Conservation (phyloP, 371 early-diverging fungal genomes). For the Rhizopus sp. region DNA sequence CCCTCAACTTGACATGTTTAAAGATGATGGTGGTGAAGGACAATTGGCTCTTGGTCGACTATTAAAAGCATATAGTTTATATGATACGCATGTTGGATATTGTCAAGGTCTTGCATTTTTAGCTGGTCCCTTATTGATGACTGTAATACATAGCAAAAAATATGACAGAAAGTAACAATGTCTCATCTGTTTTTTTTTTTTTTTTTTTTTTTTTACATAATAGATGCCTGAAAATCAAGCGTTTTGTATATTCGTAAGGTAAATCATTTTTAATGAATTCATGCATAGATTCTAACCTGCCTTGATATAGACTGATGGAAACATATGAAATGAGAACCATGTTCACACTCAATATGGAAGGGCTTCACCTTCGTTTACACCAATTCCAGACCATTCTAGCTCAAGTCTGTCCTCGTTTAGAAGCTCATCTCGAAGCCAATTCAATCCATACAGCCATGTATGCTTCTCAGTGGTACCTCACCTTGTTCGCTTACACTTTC, state of each 20-base stretch:
- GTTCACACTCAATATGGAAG: slow-evolving; percentile 88
- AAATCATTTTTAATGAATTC: slow-evolving; percentile 27
- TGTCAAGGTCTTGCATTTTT: slow-evolving; percentile 96
- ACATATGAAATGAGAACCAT: slow-evolving; percentile 80
- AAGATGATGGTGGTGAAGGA: slow-evolving; percentile 79
- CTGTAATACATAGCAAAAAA: slow-evolving; percentile 46
- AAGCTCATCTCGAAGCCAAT: slow-evolving; percentile 71
- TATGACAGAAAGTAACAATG: background rate
- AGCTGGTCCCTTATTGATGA: slow-evolving; percentile 87
- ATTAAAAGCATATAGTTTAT: slow-evolving; percentile 87
- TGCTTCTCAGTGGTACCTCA: slow-evolving; percentile 93
- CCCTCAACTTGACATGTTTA: slow-evolving; percentile 84
- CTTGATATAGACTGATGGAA: slow-evolving; percentile 73
- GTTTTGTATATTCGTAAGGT: slow-evolving; percentile 84
- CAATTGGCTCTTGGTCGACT: slow-evolving; percentile 84
- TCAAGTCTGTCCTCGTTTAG: slow-evolving; percentile 79
- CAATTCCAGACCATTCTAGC: slow-evolving; percentile 86
- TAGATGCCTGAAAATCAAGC: slow-evolving; percentile 93
- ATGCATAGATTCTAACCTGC: slow-evolving; percentile 44
- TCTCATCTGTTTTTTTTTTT: too few relatives aligned
- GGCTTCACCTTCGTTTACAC: slow-evolving; percentile 81
- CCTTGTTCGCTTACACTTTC: slow-evolving; percentile 92
- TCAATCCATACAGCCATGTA: slow-evolving; percentile 88
- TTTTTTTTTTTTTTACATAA: background rate
- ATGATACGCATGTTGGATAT: slow-evolving; percentile 93